These are phyloP conservation scores for Sporothrix sp. DNA, from an alignment of 2,329 filamentous ascomycete species.

Conservation along the genomic window DNA sequence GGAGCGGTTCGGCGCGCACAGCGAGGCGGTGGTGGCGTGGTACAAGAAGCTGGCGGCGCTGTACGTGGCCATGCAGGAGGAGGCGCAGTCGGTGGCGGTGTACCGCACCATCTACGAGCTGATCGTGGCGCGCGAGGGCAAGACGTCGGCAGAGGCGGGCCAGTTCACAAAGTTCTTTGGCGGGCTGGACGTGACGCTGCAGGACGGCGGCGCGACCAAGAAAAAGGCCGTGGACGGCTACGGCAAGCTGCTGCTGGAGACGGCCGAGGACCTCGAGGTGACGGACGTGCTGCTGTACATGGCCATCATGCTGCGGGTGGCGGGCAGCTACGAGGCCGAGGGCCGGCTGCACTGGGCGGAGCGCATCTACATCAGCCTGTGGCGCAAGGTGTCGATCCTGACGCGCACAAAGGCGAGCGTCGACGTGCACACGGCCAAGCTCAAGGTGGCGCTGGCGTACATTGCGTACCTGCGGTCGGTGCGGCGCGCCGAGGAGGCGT, in stretches of 20 bases:
- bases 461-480: conserved; percentile 25
- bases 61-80: conserved; percentile 28
- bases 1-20: conserved; percentile 25
- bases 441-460: conserved; percentile 31
- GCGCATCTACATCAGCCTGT: conserved; percentile 31
- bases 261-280: conserved; percentile 26
- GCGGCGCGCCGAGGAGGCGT: conserved; percentile 28
- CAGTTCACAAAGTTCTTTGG: conserved; percentile 26
- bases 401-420: conserved; percentile 23
- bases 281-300: conserved; percentile 26
- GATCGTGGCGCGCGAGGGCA: conserved; percentile 24
- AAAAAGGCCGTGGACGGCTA: conserved; percentile 24
- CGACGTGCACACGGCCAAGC: conserved; percentile 29
- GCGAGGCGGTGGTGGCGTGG: conserved; percentile 30
- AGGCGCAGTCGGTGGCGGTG: conserved; percentile 24
- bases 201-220: conserved; percentile 12
- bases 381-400: conserved; percentile 29
- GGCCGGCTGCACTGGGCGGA: conserved; percentile 28
- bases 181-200: conserved; percentile 27
- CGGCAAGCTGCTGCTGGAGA: conserved; percentile 28
- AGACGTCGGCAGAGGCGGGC: conserved; percentile 23
- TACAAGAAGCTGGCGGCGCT: conserved; percentile 28
- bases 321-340: conserved; percentile 26
- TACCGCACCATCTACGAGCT: conserved; percentile 29
- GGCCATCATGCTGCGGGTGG: conserved; percentile 27